Conservation (phyloP, 495 filamentous ascomycete genomes). For the Lasiosphaeria hispida region DNA sequence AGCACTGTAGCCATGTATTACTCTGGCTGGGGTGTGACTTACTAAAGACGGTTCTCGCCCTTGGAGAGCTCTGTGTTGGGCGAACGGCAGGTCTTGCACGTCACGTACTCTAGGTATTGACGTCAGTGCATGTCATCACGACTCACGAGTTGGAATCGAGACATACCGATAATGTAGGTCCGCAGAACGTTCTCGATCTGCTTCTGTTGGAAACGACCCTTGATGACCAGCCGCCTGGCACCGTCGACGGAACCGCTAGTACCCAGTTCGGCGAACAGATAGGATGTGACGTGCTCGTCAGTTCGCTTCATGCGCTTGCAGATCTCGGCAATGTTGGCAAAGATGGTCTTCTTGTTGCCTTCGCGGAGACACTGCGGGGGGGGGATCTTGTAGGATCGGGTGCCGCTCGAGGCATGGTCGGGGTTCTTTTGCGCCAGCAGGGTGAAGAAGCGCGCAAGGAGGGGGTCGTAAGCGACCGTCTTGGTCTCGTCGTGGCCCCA, state of each 20-base stretch:
- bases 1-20: not conserved
- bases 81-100: constrained; percentile 94
- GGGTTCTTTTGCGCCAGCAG: constrained; percentile 90
- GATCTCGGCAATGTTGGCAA: constrained; percentile 76
- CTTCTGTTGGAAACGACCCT: constrained; percentile 97
- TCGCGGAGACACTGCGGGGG: constrained; percentile 98
- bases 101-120: constrained; percentile 78
- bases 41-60: constrained; percentile 86
- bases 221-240: constrained; percentile 89
- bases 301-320: constrained; percentile 86
- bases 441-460: constrained; percentile 87
- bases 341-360: constrained; percentile 99
- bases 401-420: constrained; percentile 81
- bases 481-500: constrained; percentile 79
- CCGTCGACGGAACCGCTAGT: constrained; percentile 94
- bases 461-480: constrained; percentile 76
- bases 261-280: constrained; percentile 96
- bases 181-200: constrained; percentile 94
- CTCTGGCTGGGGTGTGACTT: constrained; percentile 1
- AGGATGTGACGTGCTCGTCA: constrained; percentile 95
- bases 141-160: not conserved
- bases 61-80: constrained; percentile 96
- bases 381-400: constrained; percentile 96
- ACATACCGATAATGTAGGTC: constrained; percentile 79
- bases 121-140: constrained; percentile 8